Conservation (phyloP, 1,139 yeast species). For the Protomyces pachydermus region DNA sequence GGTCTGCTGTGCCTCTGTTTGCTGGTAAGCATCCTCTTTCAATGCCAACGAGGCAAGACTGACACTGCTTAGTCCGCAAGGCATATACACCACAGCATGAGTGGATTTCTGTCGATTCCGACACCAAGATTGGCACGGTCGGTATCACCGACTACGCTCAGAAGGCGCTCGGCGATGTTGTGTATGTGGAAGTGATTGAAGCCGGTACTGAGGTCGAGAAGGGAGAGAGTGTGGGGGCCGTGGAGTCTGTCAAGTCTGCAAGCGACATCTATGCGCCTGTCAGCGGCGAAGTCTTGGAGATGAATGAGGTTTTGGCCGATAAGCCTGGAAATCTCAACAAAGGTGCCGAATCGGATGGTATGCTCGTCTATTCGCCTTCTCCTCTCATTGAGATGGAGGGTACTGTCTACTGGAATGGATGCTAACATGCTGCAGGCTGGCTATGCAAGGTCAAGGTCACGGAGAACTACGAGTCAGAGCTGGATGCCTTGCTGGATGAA, state of each 20-base stretch:
- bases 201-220: slow-evolving; percentile 58
- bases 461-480: slow-evolving; percentile 40
- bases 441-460: slow-evolving; percentile 66
- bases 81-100: slow-evolving; percentile 71
- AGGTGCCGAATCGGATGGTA: slow-evolving; percentile 51
- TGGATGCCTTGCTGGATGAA: slow-evolving; percentile 48
- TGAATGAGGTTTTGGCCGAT: slow-evolving; percentile 60
- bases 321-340: slow-evolving; percentile 73
- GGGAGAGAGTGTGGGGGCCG: slow-evolving; percentile 86
- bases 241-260: slow-evolving; percentile 92
- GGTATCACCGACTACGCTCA: slow-evolving; percentile 96
- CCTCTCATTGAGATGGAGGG: background rate
- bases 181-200: slow-evolving; percentile 85
- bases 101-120: slow-evolving; percentile 84
- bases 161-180: slow-evolving; percentile 97
- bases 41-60: background rate
- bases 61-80: slow-evolving; percentile 5
- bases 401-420: background rate
- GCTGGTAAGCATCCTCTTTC: background rate
- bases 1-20: background rate
- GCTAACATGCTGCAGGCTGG: slow-evolving; percentile 59
- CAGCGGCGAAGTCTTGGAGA: slow-evolving; percentile 66
- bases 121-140: slow-evolving; percentile 53
- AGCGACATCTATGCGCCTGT: slow-evolving; percentile 90
- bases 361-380: background rate